phyloP scores from a whole-genome alignment of 805 yeast genomes.

The Candida takata region DNA sequence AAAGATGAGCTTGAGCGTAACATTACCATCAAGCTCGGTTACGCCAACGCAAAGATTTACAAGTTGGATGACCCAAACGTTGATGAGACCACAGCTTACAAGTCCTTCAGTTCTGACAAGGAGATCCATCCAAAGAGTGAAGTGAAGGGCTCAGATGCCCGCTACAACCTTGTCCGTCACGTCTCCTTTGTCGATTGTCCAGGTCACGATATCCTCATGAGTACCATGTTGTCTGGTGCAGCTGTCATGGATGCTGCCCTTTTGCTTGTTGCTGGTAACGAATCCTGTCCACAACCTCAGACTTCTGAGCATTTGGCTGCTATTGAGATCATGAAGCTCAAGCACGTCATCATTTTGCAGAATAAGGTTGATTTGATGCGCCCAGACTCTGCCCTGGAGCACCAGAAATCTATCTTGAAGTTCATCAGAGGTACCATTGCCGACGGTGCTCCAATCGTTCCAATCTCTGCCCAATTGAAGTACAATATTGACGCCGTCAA shows the following conservation, averaged over 20 bases:
- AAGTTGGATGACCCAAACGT: constrained; percentile 80
- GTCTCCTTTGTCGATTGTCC: constrained; percentile 99
- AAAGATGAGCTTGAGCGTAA: constrained; percentile 99
- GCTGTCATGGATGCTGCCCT: constrained; percentile 99
- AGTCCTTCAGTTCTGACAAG: constrained; percentile 88
- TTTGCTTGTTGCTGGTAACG: constrained; percentile 94
- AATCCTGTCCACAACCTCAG: constrained; percentile 99
- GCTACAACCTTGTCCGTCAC: constrained; percentile 87
- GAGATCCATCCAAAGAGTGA: constrained; percentile 92
- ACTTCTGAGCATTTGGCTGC: constrained; percentile 99
- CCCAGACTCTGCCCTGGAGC: constrained; percentile 94
- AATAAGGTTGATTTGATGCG: constrained; percentile 98
- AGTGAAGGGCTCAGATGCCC: constrained; percentile 80
- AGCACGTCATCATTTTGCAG: constrained; percentile 92
- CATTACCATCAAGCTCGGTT: constrained; percentile 96
- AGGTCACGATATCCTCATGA: constrained; percentile 99
- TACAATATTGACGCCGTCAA: constrained; percentile 98
- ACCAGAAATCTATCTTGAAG: constrained; percentile 83
- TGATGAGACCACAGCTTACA: constrained; percentile 92
- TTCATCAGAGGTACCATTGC: constrained; percentile 98
- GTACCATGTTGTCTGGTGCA: constrained; percentile 99
- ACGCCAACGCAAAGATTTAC: constrained; percentile 97
- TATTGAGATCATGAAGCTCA: constrained; percentile 96
- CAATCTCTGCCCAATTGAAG: constrained; percentile 97
- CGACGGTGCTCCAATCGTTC: constrained; percentile 98